A percentile compares a stretch with the other conserved stretches of the same genome.
phyloP scores from a whole-genome alignment of 306 rosid genomes.

The Prunus salicina region DNA sequence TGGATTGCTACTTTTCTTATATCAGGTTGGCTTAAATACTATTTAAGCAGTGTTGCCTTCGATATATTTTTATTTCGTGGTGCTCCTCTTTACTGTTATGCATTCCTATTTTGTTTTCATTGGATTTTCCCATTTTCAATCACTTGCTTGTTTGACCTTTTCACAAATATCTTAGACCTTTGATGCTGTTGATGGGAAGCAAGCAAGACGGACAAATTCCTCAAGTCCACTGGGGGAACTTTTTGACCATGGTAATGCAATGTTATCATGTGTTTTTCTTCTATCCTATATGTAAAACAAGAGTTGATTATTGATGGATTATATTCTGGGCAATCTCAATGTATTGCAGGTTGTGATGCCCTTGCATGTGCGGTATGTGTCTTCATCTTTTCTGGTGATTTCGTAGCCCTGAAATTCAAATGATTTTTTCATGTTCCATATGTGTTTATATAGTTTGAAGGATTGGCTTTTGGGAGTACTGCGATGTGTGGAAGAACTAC shows the following conservation, averaged over 20 bases:
- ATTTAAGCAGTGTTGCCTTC: background rate
- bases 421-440: conserved; percentile 12
- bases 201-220: conserved; percentile 95
- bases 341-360: conserved; percentile 92
- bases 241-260: conserved; percentile 82
- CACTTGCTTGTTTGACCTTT: conserved; percentile 10
- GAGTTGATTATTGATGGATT: conserved; percentile 25
- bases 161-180: conserved; percentile 56
- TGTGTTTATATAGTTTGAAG: conserved; percentile 58
- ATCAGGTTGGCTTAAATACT: conserved; percentile 61
- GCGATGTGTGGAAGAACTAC: conserved; percentile 85
- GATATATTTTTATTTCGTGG: background rate
- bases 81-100: background rate
- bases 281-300: conserved; percentile 1
- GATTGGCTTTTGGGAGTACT: conserved; percentile 92
- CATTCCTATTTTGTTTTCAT: conserved; percentile 14
- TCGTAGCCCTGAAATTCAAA: background rate
- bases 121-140: background rate
- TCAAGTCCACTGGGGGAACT: conserved; percentile 97
- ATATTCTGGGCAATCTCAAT: conserved; percentile 24
- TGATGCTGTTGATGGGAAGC: conserved; percentile 99
- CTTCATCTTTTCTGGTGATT: conserved; percentile 7
- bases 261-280: conserved; percentile 5
- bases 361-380: conserved; percentile 91
- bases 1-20: conserved; percentile 86